Conservation (phyloP, 352 stramenopile genomes). For the Pythium oligandrum region DNA sequence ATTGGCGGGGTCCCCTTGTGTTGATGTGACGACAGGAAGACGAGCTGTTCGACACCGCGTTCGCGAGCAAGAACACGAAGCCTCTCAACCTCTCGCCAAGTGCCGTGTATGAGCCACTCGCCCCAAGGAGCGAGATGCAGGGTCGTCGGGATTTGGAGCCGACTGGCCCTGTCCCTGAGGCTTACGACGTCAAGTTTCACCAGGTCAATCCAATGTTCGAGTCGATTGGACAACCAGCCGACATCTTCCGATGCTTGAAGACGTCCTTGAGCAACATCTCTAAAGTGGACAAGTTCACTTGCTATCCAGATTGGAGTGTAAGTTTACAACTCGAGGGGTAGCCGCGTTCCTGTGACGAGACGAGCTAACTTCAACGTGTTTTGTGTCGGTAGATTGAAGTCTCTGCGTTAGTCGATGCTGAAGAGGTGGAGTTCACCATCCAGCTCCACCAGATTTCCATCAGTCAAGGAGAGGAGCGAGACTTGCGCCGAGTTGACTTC, state of each 20-base stretch:
- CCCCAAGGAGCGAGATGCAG: conserved; percentile 12
- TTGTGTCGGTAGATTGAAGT: conserved; percentile 41
- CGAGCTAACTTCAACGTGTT: no score
- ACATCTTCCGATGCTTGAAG: conserved; percentile 53
- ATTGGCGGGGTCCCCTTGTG: no score
- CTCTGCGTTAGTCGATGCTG: conserved; percentile 53
- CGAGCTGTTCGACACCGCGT: conserved; percentile 19
- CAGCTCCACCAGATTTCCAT: conserved; percentile 42
- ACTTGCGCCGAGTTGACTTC: conserved; percentile 44
- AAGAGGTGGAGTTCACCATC: conserved; percentile 64
- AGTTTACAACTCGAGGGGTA: conserved; percentile 5
- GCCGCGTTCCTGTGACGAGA: no score
- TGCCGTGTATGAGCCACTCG: conserved; percentile 4
- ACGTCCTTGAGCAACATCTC: conserved; percentile 22
- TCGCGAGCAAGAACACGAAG: conserved; percentile 21
- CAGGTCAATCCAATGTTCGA: conserved; percentile 76
- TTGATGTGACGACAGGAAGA: conserved; percentile 14
- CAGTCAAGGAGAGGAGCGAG: conserved; percentile 33
- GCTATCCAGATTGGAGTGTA: conserved; percentile 58
- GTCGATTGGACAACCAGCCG: conserved; percentile 35
- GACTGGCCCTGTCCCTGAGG: conserved; percentile 48
- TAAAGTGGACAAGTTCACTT: conserved; percentile 48
- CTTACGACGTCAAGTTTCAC: conserved; percentile 38
- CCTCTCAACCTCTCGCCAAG: conserved; percentile 7
- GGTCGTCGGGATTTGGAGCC: conserved; percentile 29